Percentiles rank a stretch among this genome's conserved stretches.
These are phyloP conservation scores for Termitomyces sp. DNA, from an alignment of 768 basidiomycete species.

Conservation along the genomic window DNA sequence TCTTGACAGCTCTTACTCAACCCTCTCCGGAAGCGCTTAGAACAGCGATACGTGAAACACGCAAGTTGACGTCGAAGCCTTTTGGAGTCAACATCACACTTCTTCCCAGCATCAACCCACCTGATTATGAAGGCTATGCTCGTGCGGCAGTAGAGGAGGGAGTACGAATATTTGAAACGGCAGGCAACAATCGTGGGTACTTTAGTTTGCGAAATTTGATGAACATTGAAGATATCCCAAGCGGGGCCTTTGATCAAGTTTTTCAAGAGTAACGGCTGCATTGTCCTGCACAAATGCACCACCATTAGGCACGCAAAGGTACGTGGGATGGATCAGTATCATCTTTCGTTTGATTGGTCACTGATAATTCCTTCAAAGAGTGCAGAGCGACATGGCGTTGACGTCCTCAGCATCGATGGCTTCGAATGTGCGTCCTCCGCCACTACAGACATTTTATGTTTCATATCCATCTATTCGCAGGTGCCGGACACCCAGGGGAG, in stretches of 20 bases:
- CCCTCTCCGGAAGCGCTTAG: constrained; percentile 80
- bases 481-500: constrained; percentile 92
- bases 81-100: constrained; percentile 87
- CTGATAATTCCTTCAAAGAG: constrained; percentile 14
- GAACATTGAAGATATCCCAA: constrained; percentile 20
- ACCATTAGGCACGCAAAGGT: constrained; percentile 83
- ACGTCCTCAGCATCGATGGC: constrained; percentile 84
- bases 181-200: constrained; percentile 79
- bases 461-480: constrained; percentile 29
- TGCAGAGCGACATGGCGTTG: constrained; percentile 76
- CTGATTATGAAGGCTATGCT: constrained; percentile 84
- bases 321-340: neutral
- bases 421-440: constrained; percentile 64
- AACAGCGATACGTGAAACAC: constrained; percentile 72
- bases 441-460: neutral
- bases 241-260: constrained; percentile 74
- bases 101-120: constrained; percentile 86
- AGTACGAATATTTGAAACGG: constrained; percentile 87
- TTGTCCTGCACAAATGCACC: constrained; percentile 90
- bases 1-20: constrained; percentile 86
- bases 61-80: constrained; percentile 59
- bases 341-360: neutral
- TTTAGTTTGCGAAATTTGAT: neutral
- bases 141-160: constrained; percentile 82
- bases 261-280: constrained; percentile 72